Conservation (phyloP, 768 basidiomycete genomes). For the Cantharellus anzutake region DNA sequence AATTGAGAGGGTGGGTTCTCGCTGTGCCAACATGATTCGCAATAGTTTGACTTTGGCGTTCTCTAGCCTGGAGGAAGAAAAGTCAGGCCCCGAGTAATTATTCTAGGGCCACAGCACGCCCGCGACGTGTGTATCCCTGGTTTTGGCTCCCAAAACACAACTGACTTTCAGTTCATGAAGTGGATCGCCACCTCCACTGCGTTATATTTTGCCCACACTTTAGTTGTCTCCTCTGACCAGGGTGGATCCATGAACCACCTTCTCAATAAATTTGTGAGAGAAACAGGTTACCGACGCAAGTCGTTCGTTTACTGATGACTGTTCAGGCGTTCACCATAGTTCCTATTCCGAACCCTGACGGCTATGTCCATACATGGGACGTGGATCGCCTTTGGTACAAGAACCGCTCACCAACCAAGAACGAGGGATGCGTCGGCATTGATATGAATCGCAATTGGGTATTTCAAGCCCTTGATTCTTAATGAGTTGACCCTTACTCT, state of each 20-base stretch:
- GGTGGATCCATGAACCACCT: constrained; percentile 27
- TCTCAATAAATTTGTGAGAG: constrained; percentile 32
- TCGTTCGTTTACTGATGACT: constrained; percentile 3
- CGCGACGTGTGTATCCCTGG: constrained; percentile 33
- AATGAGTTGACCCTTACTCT: not conserved
- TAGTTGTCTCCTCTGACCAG: constrained; percentile 33
- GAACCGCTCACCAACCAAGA: constrained; percentile 24
- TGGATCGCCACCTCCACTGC: constrained; percentile 68
- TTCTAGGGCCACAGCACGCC: constrained; percentile 57
- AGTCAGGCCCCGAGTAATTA: constrained; percentile 34
- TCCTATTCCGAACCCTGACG: constrained; percentile 50
- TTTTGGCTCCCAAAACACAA: constrained; percentile 2
- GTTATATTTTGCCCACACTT: constrained; percentile 52
- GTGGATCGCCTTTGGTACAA: constrained; percentile 60
- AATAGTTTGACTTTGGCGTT: constrained; percentile 12
- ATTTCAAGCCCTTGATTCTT: constrained; percentile 2
- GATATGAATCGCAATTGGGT: constrained; percentile 72
- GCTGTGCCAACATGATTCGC: not conserved
- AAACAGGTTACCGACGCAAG: not conserved
- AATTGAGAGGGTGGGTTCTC: not conserved
- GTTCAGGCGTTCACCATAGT: constrained; percentile 44
- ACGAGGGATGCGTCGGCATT: constrained; percentile 38
- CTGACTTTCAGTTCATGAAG: constrained; percentile 18
- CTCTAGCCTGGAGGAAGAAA: constrained; percentile 16
- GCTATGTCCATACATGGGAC: constrained; percentile 59